Conservation (phyloP, 1,139 yeast species). For the Taphrina pruni region DNA sequence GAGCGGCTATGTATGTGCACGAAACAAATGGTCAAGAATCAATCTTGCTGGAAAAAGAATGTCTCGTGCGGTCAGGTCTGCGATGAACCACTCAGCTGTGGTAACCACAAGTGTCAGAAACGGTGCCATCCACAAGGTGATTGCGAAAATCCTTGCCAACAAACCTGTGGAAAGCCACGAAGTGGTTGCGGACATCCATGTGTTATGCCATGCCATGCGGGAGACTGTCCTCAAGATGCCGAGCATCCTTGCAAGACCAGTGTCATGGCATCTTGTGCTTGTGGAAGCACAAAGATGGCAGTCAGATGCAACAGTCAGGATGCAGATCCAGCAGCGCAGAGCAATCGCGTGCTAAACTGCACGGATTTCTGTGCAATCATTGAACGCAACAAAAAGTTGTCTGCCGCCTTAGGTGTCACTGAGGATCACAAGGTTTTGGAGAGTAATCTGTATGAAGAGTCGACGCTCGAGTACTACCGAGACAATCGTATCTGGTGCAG, state of each 20-base stretch:
- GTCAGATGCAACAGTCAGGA: slow-evolving; percentile 62
- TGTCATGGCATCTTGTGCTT: slow-evolving; percentile 63
- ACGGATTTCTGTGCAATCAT: slow-evolving; percentile 66
- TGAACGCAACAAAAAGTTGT: slow-evolving; percentile 66
- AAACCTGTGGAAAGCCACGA: slow-evolving; percentile 62
- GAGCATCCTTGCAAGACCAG: slow-evolving; percentile 59
- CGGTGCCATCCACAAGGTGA: slow-evolving; percentile 60
- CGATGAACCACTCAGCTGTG: slow-evolving; percentile 63
- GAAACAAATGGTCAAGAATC: slow-evolving; percentile 62
- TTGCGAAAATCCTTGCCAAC: slow-evolving; percentile 57
- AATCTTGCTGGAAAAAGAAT: slow-evolving; percentile 70
- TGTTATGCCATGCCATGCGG: slow-evolving; percentile 67
- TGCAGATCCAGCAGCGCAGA: slow-evolving; percentile 46
- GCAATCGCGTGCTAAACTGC: slow-evolving; percentile 49
- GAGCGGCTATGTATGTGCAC: slow-evolving; percentile 77
- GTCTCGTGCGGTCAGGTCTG: slow-evolving; percentile 79
- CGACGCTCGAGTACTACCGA: slow-evolving; percentile 56
- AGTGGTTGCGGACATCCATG: slow-evolving; percentile 69
- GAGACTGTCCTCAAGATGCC: slow-evolving; percentile 57
- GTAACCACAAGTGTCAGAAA: slow-evolving; percentile 69
- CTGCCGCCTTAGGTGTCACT: slow-evolving; percentile 63
- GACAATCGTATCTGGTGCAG: slow-evolving; percentile 63
- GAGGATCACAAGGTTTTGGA: slow-evolving; percentile 45
- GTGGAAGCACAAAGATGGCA: slow-evolving; percentile 63
- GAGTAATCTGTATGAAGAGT: slow-evolving; percentile 54